phyloP scores from a whole-genome alignment of 208 protist genomes.

The Lotmaria passim region DNA sequence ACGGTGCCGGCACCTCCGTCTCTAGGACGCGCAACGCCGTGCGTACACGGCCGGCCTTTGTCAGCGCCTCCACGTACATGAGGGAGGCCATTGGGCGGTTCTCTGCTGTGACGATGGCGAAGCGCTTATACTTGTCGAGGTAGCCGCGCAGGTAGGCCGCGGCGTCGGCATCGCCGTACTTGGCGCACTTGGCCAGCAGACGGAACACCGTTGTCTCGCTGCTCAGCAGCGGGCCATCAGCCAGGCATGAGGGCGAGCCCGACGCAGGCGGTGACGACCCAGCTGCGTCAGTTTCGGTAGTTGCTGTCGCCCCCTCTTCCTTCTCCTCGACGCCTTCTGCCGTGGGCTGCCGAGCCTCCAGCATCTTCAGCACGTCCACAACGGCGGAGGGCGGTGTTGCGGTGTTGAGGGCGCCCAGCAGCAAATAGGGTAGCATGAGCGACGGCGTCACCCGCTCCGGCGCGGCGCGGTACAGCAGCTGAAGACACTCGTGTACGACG shows the following conservation, averaged over 20 bases:
- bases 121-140: slow-evolving; percentile 25
- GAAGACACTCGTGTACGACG: slow-evolving; percentile 73
- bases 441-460: slow-evolving; percentile 52
- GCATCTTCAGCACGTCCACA: slow-evolving; percentile 52
- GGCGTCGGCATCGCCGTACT: slow-evolving; percentile 53
- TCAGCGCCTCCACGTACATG: slow-evolving; percentile 60
- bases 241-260: background rate
- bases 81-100: slow-evolving; percentile 48
- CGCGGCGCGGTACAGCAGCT: slow-evolving; percentile 46
- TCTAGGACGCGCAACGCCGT: slow-evolving; percentile 65
- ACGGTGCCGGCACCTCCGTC: slow-evolving; percentile 42
- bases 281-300: no score
- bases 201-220: slow-evolving; percentile 76
- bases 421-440: slow-evolving; percentile 74
- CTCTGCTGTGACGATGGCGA: slow-evolving; percentile 42
- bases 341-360: slow-evolving; percentile 21
- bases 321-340: background rate
- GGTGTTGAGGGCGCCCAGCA: slow-evolving; percentile 70
- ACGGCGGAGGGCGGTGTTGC: slow-evolving; percentile 58
- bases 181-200: slow-evolving; percentile 81
- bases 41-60: slow-evolving; percentile 37
- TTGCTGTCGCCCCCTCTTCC: no score
- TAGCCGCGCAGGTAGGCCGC: slow-evolving; percentile 54
- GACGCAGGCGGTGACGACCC: background rate
- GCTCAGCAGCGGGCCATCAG: slow-evolving; percentile 50